These are phyloP conservation scores for Chlamydomonas sp. DNA, from an alignment of 139 green algal species.

Conservation along the genomic window DNA sequence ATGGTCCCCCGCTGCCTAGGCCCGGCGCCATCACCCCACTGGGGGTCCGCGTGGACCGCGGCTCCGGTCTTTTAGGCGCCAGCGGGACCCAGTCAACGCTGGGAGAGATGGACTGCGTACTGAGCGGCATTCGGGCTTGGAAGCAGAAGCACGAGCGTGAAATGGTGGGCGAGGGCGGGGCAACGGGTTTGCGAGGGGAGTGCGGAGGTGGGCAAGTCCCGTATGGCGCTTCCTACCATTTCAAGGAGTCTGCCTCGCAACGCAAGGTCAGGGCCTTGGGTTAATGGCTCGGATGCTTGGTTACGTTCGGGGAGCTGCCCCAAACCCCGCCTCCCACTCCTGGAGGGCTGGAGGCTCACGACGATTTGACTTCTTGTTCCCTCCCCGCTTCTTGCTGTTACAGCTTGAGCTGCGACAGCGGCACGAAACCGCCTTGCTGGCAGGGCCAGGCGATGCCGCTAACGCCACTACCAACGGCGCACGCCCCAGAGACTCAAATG, in stretches of 20 bases:
- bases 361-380: too few species aligned
- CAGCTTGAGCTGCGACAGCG: conserved; percentile 27
- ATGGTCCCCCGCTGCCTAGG: neutral
- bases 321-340: too few species aligned
- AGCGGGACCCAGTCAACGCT: neutral
- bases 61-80: neutral
- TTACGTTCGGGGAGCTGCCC: too few species aligned
- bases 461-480: too few species aligned
- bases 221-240: neutral
- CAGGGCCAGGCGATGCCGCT: neutral
- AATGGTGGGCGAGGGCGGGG: neutral
- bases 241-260: neutral
- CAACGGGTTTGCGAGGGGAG: too few species aligned
- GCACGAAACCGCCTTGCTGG: neutral
- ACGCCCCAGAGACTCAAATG: neutral
- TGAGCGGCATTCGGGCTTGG: conserved; percentile 22
- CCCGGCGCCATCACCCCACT: conserved; percentile 31
- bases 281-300: too few species aligned
- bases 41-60: conserved; percentile 28
- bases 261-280: too few species aligned
- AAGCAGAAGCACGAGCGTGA: conserved; percentile 40
- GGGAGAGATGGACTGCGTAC: conserved; percentile 18
- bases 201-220: neutral
- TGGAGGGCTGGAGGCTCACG: too few species aligned
- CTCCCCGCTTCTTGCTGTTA: neutral